Percentiles rank a stretch among this genome's conserved stretches.
Conservation (phyloP, 2,329 filamentous ascomycete genomes). For the Aspergillus hiratsukae region DNA sequence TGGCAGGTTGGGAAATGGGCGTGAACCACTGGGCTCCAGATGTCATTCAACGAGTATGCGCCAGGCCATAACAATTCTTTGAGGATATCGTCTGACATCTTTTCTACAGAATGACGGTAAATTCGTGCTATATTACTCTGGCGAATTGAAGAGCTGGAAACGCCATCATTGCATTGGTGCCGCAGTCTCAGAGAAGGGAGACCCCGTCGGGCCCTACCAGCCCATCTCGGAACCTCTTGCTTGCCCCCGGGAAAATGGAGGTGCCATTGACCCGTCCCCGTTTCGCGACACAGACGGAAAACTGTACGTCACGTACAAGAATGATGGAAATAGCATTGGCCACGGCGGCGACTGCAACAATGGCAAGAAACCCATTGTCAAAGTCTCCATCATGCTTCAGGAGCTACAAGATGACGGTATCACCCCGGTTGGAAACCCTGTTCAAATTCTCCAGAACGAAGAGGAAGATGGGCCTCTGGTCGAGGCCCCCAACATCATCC, state of each 20-base stretch:
- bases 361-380: constrained; percentile 30
- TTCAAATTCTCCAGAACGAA: constrained; percentile 58
- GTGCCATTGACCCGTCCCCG: constrained; percentile 59
- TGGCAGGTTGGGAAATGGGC: constrained; percentile 50
- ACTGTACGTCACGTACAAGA: constrained; percentile 59
- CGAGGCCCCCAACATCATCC: constrained; percentile 53
- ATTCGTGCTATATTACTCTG: constrained; percentile 58
- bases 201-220: constrained; percentile 42
- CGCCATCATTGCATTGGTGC: constrained; percentile 55
- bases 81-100: not conserved
- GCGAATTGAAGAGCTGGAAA: constrained; percentile 36
- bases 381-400: constrained; percentile 37
- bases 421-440: constrained; percentile 46
- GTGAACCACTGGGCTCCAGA: constrained; percentile 59
- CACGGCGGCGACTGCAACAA: constrained; percentile 42
- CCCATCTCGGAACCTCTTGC: constrained; percentile 45
- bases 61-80: not conserved
- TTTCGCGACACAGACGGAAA: constrained; percentile 52
- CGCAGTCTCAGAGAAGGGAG: constrained; percentile 38
- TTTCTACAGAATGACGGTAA: constrained; percentile 34
- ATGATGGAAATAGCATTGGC: constrained; percentile 56
- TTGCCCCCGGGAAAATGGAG: constrained; percentile 51
- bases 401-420: constrained; percentile 43
- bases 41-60: constrained; percentile 44
- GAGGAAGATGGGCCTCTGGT: constrained; percentile 58